Evolutionary conservation across 495 filamentous ascomycete species (phyloP), one percentile per base, ranked within the genome.

Genomic region (Rhizodiscina lignyota): DNA sequence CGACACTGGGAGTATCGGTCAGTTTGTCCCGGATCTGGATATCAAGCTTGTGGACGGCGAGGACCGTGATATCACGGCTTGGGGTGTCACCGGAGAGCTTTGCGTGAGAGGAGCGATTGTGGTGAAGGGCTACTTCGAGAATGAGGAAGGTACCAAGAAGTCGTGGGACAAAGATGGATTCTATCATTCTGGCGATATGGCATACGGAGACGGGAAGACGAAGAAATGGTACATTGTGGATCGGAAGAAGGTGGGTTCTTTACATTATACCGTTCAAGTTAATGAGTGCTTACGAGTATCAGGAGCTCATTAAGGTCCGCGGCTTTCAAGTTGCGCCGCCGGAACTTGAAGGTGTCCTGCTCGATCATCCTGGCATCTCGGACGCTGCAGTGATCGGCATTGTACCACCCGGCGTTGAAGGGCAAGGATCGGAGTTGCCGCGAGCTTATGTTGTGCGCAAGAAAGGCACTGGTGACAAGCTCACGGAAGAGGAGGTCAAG

Each of bases 21-120:
- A 52, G 19, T 30, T 54, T n/a, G 16, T 32, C 8, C 8, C 8
- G 8, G 24, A 13, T 8, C 13, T 27, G 8, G 24, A 27, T 6
- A 27, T 27, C 24, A 6, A 27, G 24, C 13, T 8, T 27, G 24
- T 27, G 34, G 58, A 68, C 21, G 47, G 56, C 4, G 69, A 64
- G 0, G 60, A 55, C n/a, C 62, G 67, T 21, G 61, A n/a, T n/a
- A n/a, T 74, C 39, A 61, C 61, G 0, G 60, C 49, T 4, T 70
- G 63, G 32, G 50, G 57, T 21, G 55, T 58, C 0, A 54, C 55
- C n/a, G 72, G 68, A 1, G 72, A 74, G 51, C 39, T 54, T 16
- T 47, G 43, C 32, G 37, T 47, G 5, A 22, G 46, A 17, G 43
- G 45, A 8, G 48, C 45, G 4, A 39, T 34, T 13, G 38, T 54